Evolutionary conservation across 2,329 filamentous ascomycete genomes (phyloP), one percentile per base, ranked within the genome.

Genomic region (Aureobasidium zeae): DNA sequence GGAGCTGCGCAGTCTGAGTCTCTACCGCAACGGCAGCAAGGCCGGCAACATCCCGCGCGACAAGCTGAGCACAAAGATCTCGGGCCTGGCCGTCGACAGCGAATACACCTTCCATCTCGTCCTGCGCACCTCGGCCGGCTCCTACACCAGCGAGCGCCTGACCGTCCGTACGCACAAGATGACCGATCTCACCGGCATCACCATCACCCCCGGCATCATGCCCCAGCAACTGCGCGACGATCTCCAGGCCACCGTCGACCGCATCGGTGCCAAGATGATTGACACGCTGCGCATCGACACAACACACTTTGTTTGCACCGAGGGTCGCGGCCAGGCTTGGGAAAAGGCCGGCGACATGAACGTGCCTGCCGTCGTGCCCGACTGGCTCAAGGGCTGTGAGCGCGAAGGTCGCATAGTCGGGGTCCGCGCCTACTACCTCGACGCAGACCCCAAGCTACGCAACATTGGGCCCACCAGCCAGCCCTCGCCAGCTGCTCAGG

Each of bases 381-480:
- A 98, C 63, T 98, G 91, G 91, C 77, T 98, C 21, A 84, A 94
- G 55, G 89, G 87, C n/a, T 98, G 91, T 60, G 89, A 96, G 66
- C 76, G 83, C 52, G 88, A 86, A 62, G 89, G 89, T 32, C 79
- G 87, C 48, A 94, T 98, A 50, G 81, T 96, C 3, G 87, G 89
- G 37, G 91, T 96, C 21, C 81, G 91, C 54, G 88, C 88, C 54
- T 98, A 95, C 66, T 98, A 98, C 63, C 74, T 98, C 22, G 88
- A 95, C 59, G 91, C 89, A 2, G 81, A 85, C 58, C 77, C 77
- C 13, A 76, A 77, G 55, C 62, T 77, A 52, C 65, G 78, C 44
- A 72, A 74, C 45, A 62, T 72, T 22, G 68, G 68, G 4, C 63
- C 65, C 4, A 41, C 36, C 10, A 51, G 51, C 22, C 51, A 54